Percentiles rank a stretch among this genome's conserved stretches.
These are phyloP conservation scores for Fraxinus baroniana DNA, from an alignment of 305 asterid species.

Conservation along the genomic window DNA sequence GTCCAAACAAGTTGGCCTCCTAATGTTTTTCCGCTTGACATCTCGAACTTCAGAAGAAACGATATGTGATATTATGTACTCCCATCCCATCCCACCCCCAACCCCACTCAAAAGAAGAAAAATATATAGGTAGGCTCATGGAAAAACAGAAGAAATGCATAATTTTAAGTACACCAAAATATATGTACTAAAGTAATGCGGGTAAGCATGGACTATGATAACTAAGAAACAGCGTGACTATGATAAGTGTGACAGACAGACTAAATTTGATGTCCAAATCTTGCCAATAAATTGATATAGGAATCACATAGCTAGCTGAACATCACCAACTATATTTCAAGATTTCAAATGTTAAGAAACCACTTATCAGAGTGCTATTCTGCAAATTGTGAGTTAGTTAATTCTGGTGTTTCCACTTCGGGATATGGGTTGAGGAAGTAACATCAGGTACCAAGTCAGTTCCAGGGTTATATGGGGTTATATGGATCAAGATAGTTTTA, in stretches of 20 bases:
- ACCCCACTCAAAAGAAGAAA: neutral
- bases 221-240: neutral
- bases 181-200: neutral
- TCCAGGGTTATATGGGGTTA: neutral
- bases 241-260: neutral
- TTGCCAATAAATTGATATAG: neutral
- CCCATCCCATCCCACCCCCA: neutral
- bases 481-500: neutral
- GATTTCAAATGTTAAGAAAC: neutral
- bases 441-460: neutral
- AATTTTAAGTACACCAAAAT: neutral
- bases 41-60: neutral
- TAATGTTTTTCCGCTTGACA: neutral
- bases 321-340: neutral
- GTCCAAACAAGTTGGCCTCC: neutral
- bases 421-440: neutral
- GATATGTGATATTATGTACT: neutral
- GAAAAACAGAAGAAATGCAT: neutral
- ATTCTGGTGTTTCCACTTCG: neutral
- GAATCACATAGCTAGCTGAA: neutral
- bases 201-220: neutral
- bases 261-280: neutral
- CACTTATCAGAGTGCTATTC: neutral
- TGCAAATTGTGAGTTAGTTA: neutral
- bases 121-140: neutral